Percentiles rank a stretch among this genome's conserved stretches.
Evolutionary conservation across 495 filamentous ascomycete species (phyloP).

Genomic region (Penicillium lividum): DNA sequence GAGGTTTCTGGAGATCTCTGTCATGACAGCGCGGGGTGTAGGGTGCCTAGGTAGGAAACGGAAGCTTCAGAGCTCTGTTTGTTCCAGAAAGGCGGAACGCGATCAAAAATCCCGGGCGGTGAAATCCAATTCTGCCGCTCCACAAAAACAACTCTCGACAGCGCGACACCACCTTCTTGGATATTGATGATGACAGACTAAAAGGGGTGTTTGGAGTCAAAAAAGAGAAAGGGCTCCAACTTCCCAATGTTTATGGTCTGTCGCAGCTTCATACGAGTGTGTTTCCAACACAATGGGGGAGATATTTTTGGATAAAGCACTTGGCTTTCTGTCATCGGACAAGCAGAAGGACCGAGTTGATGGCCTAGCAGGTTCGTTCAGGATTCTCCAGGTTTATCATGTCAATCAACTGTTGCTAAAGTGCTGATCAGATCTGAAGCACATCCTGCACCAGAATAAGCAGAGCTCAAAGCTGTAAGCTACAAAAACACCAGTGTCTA

Average conservation of each 20-base stretch:
- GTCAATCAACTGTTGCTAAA: not conserved
- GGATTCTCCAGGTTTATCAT: not conserved
- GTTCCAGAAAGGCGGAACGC: constrained; percentile 43
- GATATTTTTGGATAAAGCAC: constrained; percentile 41
- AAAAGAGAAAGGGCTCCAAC: not conserved
- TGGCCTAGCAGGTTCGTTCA: constrained; percentile 51
- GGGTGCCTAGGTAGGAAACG: constrained; percentile 15
- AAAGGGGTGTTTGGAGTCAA: not conserved
- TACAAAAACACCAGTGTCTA: not conserved
- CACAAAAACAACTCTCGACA: constrained; percentile 14
- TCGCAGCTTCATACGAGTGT: not conserved
- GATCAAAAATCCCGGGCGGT: constrained; percentile 44
- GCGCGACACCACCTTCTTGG: not conserved
- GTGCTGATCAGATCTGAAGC: constrained; percentile 54
- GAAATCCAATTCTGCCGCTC: constrained; percentile 23
- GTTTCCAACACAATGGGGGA: constrained; percentile 30
- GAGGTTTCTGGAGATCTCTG: constrained; percentile 63
- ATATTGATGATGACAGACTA: constrained; percentile 7
- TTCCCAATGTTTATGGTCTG: not conserved
- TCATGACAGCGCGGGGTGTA: constrained; percentile 29
- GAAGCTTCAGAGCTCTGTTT: constrained; percentile 33
- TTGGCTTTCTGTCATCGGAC: constrained; percentile 51
- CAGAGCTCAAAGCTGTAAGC: constrained; percentile 58
- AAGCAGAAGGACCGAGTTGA: constrained; percentile 53
- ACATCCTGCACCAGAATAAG: constrained; percentile 62